Percentiles rank a stretch among this genome's conserved stretches.
These are phyloP conservation scores for Fusarium illudens DNA, from an alignment of 2,329 filamentous ascomycete genomes.

Conservation along the genomic window DNA sequence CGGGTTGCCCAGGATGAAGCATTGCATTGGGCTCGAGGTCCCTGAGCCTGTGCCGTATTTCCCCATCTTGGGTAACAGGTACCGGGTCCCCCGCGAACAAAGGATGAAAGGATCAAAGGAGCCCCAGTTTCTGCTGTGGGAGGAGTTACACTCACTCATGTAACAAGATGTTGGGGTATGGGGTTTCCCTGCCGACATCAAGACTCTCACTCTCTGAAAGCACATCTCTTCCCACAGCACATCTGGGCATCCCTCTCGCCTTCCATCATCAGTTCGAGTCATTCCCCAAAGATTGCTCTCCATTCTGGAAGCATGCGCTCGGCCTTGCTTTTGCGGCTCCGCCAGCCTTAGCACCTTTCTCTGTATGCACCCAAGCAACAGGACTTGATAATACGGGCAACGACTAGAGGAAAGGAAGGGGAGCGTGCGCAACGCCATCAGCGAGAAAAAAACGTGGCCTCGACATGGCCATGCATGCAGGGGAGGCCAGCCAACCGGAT, in stretches of 20 bases:
- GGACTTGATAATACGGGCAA: not conserved
- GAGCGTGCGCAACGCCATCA: not conserved
- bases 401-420: not conserved
- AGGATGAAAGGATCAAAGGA: not conserved
- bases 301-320: not conserved
- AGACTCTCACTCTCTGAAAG: not conserved
- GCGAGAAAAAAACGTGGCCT: slow-evolving; percentile 14
- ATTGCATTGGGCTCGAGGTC: not conserved
- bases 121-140: not conserved
- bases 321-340: slow-evolving; percentile 29
- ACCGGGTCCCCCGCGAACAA: slow-evolving; percentile 1
- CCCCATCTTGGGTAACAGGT: not conserved
- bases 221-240: too few relatives aligned
- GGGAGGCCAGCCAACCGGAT: not conserved
- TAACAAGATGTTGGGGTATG: not conserved
- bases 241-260: not conserved
- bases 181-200: not conserved
- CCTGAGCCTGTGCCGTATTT: not conserved
- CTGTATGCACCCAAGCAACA: not conserved
- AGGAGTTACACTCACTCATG: not conserved
- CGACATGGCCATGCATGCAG: not conserved
- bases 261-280: not conserved
- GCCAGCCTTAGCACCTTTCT: not conserved
- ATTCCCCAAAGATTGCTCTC: not conserved
- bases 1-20: not conserved